Percentiles rank a stretch among this genome's conserved stretches.
Conservation (phyloP, 202 grass and related monocot genomes). For the Panicum hallii region DNA sequence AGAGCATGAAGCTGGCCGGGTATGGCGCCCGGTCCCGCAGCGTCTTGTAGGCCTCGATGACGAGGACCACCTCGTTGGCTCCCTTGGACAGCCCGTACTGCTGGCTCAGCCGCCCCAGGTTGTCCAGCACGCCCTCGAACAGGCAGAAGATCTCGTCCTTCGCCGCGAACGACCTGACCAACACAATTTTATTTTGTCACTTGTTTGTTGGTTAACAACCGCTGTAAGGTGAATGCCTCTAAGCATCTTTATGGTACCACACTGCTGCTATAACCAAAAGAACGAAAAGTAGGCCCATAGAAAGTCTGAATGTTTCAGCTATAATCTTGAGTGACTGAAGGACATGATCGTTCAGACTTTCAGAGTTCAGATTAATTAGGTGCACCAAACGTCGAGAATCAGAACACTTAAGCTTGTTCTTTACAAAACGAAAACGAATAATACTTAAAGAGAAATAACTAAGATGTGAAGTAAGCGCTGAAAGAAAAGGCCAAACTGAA, state of each 20-base stretch:
- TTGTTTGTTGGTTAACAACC: background rate
- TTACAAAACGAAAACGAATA: background rate
- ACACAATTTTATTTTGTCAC: background rate
- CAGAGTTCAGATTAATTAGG: background rate
- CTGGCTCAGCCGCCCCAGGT: conserved; percentile 70
- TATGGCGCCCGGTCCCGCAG: conserved; percentile 84
- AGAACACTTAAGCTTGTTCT: background rate
- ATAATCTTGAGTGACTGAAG: background rate
- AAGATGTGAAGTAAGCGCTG: background rate
- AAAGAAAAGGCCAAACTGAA: background rate
- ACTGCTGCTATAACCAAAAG: background rate
- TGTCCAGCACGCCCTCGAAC: conserved; percentile 84
- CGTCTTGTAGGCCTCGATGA: conserved; percentile 94
- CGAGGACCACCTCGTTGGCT: conserved; percentile 70
- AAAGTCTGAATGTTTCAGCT: background rate
- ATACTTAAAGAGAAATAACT: background rate
- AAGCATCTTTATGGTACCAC: background rate
- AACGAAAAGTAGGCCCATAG: background rate
- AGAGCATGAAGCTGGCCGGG: conserved; percentile 90
- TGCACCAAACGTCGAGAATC: conserved; percentile 21
- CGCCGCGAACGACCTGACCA: conserved; percentile 71
- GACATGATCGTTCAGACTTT: background rate
- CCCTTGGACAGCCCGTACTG: conserved; percentile 88
- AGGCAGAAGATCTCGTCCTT: conserved; percentile 98
- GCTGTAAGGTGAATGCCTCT: background rate